Base-by-base conservation (phyloP, 352 stramenopile species). In the Pythium sp. region DNA sequence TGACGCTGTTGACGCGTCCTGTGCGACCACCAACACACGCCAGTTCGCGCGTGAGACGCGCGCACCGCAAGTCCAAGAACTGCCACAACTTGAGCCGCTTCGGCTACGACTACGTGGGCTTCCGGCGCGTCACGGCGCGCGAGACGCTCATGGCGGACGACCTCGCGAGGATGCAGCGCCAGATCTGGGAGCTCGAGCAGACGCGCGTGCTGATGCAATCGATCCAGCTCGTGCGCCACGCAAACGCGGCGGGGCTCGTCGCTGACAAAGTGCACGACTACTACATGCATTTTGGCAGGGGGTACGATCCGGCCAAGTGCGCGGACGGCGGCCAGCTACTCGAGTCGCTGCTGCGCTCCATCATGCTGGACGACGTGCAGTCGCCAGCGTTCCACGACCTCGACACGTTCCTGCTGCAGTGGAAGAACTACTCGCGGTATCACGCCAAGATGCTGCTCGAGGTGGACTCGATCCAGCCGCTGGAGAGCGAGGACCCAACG, bases 351-450 rank as follows among this genome's bases (percentile, higher is more conserved):
- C 32, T 88, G 66, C 78, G 80, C 24, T 79, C 72, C 15, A 73
- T 90, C 32, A 71, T 90, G 67, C 55, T 78, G 20, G 76, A 82
- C 34, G 71, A 83, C 49, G 82, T 88, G 24, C 46, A 87, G 72
- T 87, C 78, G 24, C 75, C 80, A 18, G 72, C 78, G 18, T 90
- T 90, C 62, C 49, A 55, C 2, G 69, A 75, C 46, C 72, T 88
- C 49, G 82, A 87, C 65, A 68, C 77, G 55, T 90, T 90, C 67
- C 55, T 90, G 2, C 41, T 66, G 47, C 82, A 86, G 62, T 90
- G 80, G 80, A 55, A 72, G n/a, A 77, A 90, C 73, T 90, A 88
- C 67, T 88, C 82, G 32, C 74, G 75, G 54, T 90, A 82, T 64
- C 82, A 90, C 57, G 74, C 82, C 18, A 70, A 77, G 64, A 69